Base-by-base conservation (phyloP, 1,284 basidiomycete species). In the Apiotrichum akiyoshidainum region DNA sequence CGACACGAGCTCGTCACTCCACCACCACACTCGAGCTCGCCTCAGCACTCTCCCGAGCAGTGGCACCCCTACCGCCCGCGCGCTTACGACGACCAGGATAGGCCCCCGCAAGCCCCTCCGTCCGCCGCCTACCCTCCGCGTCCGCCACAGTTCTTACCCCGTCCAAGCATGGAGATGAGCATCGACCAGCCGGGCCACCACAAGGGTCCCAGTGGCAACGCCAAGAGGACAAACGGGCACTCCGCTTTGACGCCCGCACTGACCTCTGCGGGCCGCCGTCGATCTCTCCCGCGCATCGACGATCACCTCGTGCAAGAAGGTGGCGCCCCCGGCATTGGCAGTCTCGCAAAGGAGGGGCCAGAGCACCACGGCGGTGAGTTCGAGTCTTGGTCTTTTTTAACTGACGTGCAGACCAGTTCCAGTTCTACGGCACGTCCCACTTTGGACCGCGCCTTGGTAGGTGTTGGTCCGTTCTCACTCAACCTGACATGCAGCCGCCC, bases 391-490 rank as follows among this genome's bases (percentile, higher is more conserved):
- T n/a, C n/a, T n/a, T n/a, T n/a, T n/a, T n/a, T 26, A 16, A n/a
- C 59, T 60, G 40, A 60, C 61, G 6, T 11, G 5, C 46, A 64
- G 63, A 52, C 47, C 62, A 65, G 47, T 66, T 68, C 42, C 63
- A 65, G 55, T 69, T 68, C 58, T 69, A 66, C 57, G 68, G 68
- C 17, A 69, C 66, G 16, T 64, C 61, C 31, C 68, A 69, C 47
- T 68, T 69, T 41, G 68, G 66, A 6, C 68, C 68, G 1, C 59
- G 65, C 13, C 60, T 66, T 10, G 66, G 65, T 69, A 45, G 45
- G 61, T 52, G n/a, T n/a, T n/a, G n/a, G n/a, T n/a, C n/a, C n/a
- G n/a, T n/a, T n/a, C n/a, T n/a, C n/a, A n/a, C n/a, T n/a, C n/a
- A n/a, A 31, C 13, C 34, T 53, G 17, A 58, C 33, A 2, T 3